A percentile compares a stretch with the other conserved stretches of the same genome.
These are phyloP conservation scores for Xylaria sp. DNA, from an alignment of 2,329 filamentous ascomycete genomes.

Conservation along the genomic window DNA sequence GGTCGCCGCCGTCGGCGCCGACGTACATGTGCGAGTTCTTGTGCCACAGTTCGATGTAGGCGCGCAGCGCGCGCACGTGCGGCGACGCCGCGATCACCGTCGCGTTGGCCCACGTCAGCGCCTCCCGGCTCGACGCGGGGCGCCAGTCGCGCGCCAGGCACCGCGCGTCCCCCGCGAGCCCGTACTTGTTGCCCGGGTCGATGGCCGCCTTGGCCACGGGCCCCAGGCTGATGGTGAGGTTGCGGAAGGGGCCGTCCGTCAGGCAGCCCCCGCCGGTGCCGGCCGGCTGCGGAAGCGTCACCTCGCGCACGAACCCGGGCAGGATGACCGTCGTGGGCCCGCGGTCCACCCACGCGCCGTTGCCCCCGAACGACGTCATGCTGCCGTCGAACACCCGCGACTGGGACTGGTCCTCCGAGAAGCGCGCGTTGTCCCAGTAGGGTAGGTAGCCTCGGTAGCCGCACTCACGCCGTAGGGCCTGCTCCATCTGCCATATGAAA, in stretches of 20 bases:
- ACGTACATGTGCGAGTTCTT: slow-evolving; percentile 23
- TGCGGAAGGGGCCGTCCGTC: slow-evolving; percentile 18
- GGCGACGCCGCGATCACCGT: slow-evolving; percentile 20
- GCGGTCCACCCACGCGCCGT: slow-evolving; percentile 16
- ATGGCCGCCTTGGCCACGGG: slow-evolving; percentile 22
- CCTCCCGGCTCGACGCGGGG: slow-evolving; percentile 1
- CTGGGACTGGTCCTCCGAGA: slow-evolving; percentile 20
- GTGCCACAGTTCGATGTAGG: slow-evolving; percentile 26
- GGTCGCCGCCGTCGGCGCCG: slow-evolving; percentile 22
- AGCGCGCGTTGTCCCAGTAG: slow-evolving; percentile 26
- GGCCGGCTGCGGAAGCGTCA: slow-evolving; percentile 12
- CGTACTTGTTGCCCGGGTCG: slow-evolving; percentile 22
- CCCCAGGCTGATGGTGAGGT: slow-evolving; percentile 22
- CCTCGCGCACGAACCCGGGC: slow-evolving; percentile 18
- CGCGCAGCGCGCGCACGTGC: slow-evolving; percentile 10
- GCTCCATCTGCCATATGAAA: slow-evolving; percentile 28
- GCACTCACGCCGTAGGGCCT: slow-evolving; percentile 26
- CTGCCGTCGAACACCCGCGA: slow-evolving; percentile 24
- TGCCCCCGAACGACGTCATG: slow-evolving; percentile 24
- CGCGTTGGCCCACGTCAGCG: slow-evolving; percentile 26
- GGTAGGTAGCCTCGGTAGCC: slow-evolving; percentile 26
- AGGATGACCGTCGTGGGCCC: slow-evolving; percentile 6
- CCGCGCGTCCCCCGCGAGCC: slow-evolving; percentile 19
- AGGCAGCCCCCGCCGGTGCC: slow-evolving; percentile 28
- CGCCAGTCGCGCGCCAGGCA: slow-evolving; percentile 22